phyloP scores from a whole-genome alignment of 2,329 filamentous ascomycete species.

The Neophaeococcomyces mojaviensis region DNA sequence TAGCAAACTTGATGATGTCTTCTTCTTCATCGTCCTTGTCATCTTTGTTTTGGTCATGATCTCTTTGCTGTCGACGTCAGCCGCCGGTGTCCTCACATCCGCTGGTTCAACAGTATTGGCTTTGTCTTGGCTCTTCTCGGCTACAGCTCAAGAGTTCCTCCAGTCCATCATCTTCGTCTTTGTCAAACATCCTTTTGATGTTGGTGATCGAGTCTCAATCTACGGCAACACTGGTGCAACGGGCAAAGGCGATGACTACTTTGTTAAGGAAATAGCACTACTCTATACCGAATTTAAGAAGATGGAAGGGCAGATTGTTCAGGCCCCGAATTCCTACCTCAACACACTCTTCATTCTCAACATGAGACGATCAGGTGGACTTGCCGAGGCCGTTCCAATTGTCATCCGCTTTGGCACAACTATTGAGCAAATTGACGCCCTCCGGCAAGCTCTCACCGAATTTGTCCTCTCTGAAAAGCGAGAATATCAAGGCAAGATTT shows the following conservation, averaged over 20 bases:
- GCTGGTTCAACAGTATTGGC: constrained; percentile 82
- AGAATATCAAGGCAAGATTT: constrained; percentile 77
- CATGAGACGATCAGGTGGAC: constrained; percentile 77
- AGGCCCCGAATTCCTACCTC: constrained; percentile 84
- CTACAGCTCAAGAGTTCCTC: constrained; percentile 87
- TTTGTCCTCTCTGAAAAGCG: constrained; percentile 81
- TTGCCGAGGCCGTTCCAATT: constrained; percentile 79
- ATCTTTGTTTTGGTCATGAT: constrained; percentile 81
- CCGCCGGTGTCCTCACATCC: constrained; percentile 83
- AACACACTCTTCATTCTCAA: constrained; percentile 94
- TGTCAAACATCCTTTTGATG: constrained; percentile 94
- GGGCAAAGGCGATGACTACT: constrained; percentile 82
- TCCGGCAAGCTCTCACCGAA: constrained; percentile 71
- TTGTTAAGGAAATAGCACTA: constrained; percentile 87
- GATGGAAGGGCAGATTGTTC: constrained; percentile 93
- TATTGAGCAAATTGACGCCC: constrained; percentile 69
- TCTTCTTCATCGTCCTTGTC: constrained; percentile 76
- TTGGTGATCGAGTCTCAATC: constrained; percentile 83
- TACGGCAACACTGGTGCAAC: constrained; percentile 81
- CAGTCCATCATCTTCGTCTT: constrained; percentile 94
- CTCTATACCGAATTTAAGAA: constrained; percentile 98
- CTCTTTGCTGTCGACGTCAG: constrained; percentile 79
- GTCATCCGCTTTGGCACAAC: constrained; percentile 84
- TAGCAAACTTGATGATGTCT: constrained; percentile 77
- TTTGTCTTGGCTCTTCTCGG: constrained; percentile 84